Percentiles rank a stretch among this genome's conserved stretches.
phyloP scores from a whole-genome alignment of 2,329 filamentous ascomycete genomes.

The Bipolaris oryzae region DNA sequence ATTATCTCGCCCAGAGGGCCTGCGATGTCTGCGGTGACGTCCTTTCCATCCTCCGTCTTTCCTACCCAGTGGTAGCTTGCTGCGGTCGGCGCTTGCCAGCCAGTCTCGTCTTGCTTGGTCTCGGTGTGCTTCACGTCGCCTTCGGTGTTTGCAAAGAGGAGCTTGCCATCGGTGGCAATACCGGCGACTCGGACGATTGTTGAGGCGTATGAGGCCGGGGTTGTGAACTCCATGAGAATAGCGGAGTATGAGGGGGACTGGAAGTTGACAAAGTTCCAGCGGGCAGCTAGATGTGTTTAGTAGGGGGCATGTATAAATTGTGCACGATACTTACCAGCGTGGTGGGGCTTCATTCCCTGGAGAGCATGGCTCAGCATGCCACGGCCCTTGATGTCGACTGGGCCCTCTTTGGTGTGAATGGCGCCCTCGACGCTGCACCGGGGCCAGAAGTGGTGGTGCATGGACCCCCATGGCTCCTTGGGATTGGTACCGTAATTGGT shows the following conservation, averaged over 20 bases:
- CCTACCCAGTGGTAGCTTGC: constrained; percentile 80
- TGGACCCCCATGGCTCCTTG: constrained; percentile 83
- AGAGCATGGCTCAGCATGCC: constrained; percentile 83
- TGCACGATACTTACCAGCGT: constrained; percentile 66
- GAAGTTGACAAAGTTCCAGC: constrained; percentile 94
- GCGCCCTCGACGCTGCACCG: constrained; percentile 80
- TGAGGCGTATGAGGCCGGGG: constrained; percentile 87
- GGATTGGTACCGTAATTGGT: constrained; percentile 87
- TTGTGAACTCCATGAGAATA: constrained; percentile 94
- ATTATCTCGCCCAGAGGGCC: constrained; percentile 70
- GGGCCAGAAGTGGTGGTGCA: constrained; percentile 95
- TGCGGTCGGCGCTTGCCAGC: constrained; percentile 85
- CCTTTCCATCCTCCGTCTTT: constrained; percentile 75
- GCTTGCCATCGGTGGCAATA: constrained; percentile 79
- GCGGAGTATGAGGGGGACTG: constrained; percentile 87
- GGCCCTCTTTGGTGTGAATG: constrained; percentile 81
- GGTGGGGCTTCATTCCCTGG: constrained; percentile 99
- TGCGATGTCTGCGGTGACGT: constrained; percentile 71
- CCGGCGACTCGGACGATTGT: constrained; percentile 84
- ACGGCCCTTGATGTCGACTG: constrained; percentile 79
- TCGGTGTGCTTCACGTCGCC: constrained; percentile 73
- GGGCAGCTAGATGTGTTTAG: constrained; percentile 61
- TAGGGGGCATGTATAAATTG: neutral
- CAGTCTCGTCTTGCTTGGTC: constrained; percentile 76
- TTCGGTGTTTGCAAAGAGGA: constrained; percentile 72